Base-by-base conservation (phyloP, 768 basidiomycete species). In the Grammothele lineata region DNA sequence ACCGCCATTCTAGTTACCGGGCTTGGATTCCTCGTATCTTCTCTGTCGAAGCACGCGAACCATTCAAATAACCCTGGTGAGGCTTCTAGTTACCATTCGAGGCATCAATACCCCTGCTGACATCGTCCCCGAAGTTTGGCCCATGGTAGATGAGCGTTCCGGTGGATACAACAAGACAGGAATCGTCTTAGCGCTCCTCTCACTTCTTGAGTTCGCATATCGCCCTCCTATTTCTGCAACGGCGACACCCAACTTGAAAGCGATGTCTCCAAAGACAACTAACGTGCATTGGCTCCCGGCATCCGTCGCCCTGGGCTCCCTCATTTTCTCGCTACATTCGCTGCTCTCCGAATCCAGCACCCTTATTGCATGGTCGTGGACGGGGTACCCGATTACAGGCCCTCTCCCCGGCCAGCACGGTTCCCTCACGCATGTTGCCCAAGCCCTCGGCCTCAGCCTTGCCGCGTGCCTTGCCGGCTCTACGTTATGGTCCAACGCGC, bases 321-420 rank as follows among this genome's bases (percentile, higher is more conserved):
- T 87, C 23, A 61, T 92, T 9, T 92, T 87, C 67, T 76, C 77
- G 11, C 59, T 91, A 0, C 86, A 92, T 56, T 81, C 78, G 37
- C 72, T 90, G 35, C 67, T 91, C 41, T 75, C 82, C 3, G 91
- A 94, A 47, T 69, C 85, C 1, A 84, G 82, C 54, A 88, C 89
- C 0, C 74, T 92, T 37, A 74, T 92, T 48, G 80, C 87, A 17
- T 92, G 88, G 86, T 84, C 87, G 2, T 94, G 91, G 91, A 86
- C 88, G 0, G 91, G 91, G n/a, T 93, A 84, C 53, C 76, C 80
- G 18, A 69, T 83, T 26, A 75, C 68, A 40, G 91, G 91, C 0
- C 91, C 91, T 2, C 62, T 85, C 2, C 83, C 89, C 6, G 79
- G 85, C 56, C 63, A 86, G 4, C 81, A 86, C 57, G 81, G 80